Conservation (phyloP, 2,329 filamentous ascomycete genomes). For the Laburnicola sp. region DNA sequence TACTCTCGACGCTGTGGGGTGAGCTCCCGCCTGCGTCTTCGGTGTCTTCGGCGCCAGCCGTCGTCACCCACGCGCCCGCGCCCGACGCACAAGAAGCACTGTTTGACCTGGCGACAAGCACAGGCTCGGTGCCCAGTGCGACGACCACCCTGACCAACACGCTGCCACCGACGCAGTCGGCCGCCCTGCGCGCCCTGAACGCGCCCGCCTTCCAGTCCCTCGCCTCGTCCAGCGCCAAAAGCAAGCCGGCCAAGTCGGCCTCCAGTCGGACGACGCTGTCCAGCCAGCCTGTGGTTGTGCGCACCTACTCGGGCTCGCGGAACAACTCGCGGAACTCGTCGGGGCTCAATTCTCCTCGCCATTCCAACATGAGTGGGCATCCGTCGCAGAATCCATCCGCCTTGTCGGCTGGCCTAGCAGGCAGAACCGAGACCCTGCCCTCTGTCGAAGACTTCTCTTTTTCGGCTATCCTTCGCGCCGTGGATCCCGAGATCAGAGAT, state of each 20-base stretch:
- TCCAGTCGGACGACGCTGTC: slow-evolving; percentile 45
- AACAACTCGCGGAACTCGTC: slow-evolving; percentile 40
- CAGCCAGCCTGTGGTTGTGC: slow-evolving; percentile 51
- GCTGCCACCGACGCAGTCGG: slow-evolving; percentile 42
- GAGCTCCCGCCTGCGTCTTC: slow-evolving; percentile 19
- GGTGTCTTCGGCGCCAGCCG: slow-evolving; percentile 25
- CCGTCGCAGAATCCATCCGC: slow-evolving; percentile 26
- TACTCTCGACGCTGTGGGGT: slow-evolving; percentile 38
- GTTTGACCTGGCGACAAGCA: slow-evolving; percentile 37
- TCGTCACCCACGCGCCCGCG: slow-evolving; percentile 37
- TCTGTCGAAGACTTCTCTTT: slow-evolving; percentile 59
- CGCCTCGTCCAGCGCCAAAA: slow-evolving; percentile 32
- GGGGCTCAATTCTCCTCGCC: slow-evolving; percentile 37
- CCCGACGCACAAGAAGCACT: slow-evolving; percentile 32
- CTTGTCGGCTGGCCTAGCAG: slow-evolving; percentile 36
- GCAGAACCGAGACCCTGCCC: slow-evolving; percentile 43
- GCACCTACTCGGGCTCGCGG: slow-evolving; percentile 45
- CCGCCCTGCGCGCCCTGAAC: slow-evolving; percentile 45
- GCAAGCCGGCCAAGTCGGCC: slow-evolving; percentile 43
- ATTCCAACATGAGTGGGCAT: slow-evolving; percentile 36
- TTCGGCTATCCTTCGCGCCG: slow-evolving; percentile 58
- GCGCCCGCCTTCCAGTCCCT: slow-evolving; percentile 41
- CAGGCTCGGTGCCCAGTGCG: slow-evolving; percentile 40
- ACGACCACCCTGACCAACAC: slow-evolving; percentile 44
- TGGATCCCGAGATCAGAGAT: slow-evolving; percentile 61